Conservation (phyloP, 1,284 basidiomycete species). For the Cryptococcus neoformans region DNA sequence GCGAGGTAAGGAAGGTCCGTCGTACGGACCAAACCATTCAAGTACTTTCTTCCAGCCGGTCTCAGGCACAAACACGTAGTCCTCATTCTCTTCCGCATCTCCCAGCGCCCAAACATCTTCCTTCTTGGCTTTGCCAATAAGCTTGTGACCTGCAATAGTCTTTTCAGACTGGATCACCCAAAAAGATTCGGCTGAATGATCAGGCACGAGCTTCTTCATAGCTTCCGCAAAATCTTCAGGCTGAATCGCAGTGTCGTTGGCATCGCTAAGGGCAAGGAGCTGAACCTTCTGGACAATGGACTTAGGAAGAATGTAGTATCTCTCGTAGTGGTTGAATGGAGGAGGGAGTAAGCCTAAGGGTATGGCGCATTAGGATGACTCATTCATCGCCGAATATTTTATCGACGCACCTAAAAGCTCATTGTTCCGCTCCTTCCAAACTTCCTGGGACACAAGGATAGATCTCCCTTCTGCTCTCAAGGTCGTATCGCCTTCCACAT, state of each 20-base stretch:
- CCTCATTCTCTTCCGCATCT: constrained; percentile 59
- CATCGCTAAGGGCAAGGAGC: constrained; percentile 22
- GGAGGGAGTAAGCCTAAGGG: constrained; percentile 28
- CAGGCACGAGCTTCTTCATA: constrained; percentile 21
- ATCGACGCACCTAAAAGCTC: constrained; percentile 20
- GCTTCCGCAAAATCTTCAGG: constrained; percentile 3
- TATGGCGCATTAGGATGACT: constrained; percentile 1
- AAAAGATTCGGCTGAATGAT: constrained; percentile 18
- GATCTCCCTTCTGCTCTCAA: background rate
- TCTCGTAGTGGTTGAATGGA: constrained; percentile 26
- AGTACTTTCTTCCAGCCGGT: constrained; percentile 68
- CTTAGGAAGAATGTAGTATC: constrained; percentile 41
- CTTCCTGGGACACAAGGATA: background rate
- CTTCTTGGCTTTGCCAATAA: constrained; percentile 9
- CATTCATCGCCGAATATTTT: background rate
- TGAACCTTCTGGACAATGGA: constrained; percentile 27
- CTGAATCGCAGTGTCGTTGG: constrained; percentile 9
- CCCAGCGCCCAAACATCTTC: constrained; percentile 38
- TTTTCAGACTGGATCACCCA: constrained; percentile 21
- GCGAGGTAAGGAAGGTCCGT: constrained; percentile 52
- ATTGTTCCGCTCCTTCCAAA: constrained; percentile 21
- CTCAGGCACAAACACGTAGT: constrained; percentile 73
- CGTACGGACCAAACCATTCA: constrained; percentile 56
- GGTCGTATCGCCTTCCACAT: constrained; percentile 7
- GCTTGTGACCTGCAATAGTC: background rate